Conservation (phyloP, 2,329 filamentous ascomycete genomes). For the Helminthosporium solani region DNA sequence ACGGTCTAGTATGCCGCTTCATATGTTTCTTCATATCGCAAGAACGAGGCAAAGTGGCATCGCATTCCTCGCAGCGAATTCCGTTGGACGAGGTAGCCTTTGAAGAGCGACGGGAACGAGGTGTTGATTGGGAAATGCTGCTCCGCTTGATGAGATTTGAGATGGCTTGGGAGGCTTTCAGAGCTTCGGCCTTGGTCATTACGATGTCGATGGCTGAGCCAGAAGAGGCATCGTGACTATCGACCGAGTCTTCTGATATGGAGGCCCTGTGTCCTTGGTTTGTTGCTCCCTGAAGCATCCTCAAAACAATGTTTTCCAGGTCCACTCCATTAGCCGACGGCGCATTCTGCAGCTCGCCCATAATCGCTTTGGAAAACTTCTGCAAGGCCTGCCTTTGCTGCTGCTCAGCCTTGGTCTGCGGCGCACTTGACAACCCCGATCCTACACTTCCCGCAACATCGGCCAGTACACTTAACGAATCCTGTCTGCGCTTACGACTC, state of each 20-base stretch:
- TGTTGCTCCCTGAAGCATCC: conserved; percentile 16
- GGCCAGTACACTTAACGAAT: conserved; percentile 11
- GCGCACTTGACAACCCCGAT: conserved; percentile 17
- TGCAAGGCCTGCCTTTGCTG: conserved; percentile 28
- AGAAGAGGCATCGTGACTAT: not conserved
- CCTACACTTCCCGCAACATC: conserved; percentile 10
- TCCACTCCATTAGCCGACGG: conserved; percentile 17
- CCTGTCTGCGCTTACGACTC: not conserved
- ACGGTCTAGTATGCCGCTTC: conserved; percentile 78
- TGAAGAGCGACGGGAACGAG: conserved; percentile 14
- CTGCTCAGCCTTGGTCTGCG: conserved; percentile 37
- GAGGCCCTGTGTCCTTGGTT: conserved; percentile 3
- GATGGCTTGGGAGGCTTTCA: conserved; percentile 26
- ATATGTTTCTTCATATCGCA: conserved; percentile 66
- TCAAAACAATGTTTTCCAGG: conserved; percentile 25
- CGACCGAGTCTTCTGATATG: not conserved
- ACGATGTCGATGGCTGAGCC: conserved; percentile 4
- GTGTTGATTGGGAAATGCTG: conserved; percentile 7
- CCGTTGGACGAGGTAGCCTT: conserved; percentile 13
- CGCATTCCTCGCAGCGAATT: conserved; percentile 25
- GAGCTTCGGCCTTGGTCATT: conserved; percentile 24
- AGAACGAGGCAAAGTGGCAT: conserved; percentile 26
- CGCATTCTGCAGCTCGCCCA: conserved; percentile 18
- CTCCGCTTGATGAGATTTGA: conserved; percentile 28
- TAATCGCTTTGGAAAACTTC: conserved; percentile 24